Base-by-base conservation (phyloP, 2,329 filamentous ascomycete species). In the Apiospora arundinis region DNA sequence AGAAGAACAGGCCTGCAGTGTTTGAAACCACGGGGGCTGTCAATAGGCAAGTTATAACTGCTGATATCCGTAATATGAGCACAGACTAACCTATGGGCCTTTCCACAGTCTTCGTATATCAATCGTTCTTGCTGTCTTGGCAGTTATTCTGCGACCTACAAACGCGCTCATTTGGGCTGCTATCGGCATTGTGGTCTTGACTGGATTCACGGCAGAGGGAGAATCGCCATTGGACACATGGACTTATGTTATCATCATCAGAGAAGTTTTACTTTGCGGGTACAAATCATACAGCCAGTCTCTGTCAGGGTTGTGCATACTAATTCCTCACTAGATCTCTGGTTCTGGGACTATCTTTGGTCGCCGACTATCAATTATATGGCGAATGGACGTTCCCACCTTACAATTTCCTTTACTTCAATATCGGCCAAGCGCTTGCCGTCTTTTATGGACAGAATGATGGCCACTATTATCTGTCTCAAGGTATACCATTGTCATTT, bases 401-500 rank as follows among this genome's bases (percentile, higher is more conserved):
- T 0, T 89, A 95, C 74, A 92, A 92, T 70, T 98, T 95, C 83
- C 87, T 98, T 71, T 90, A 95, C 79, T 95, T 98, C 86, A 99
- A 99, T 83, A 87, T 99, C 70, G 90, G 92, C 25, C 92, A 97
- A 80, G 93, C 93, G 9, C 87, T 99, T 7, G 94, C 96, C 37
- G 90, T 95, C 67, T 98, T 98, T 82, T 99, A 99, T 80, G 96
- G 96, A 28, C 89, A 86, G 67, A 98, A 97, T 82, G 91, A 94
- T 73, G 92, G 92, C 88, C 95, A 98, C 81, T 99, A 98, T 83
- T 99, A 98, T 81, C 82, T 97, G 42, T 92, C 93, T 0, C 95
- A 99, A 82, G 96, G 95, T 5, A 87, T 97, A 37, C 95, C 96
- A 1, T 87, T 98, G 0, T 89, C 98, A 6, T 91, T 96, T 44